Evolutionary conservation across 2,329 filamentous ascomycete species (phyloP).

Genomic region (Colletotrichum sp.): DNA sequence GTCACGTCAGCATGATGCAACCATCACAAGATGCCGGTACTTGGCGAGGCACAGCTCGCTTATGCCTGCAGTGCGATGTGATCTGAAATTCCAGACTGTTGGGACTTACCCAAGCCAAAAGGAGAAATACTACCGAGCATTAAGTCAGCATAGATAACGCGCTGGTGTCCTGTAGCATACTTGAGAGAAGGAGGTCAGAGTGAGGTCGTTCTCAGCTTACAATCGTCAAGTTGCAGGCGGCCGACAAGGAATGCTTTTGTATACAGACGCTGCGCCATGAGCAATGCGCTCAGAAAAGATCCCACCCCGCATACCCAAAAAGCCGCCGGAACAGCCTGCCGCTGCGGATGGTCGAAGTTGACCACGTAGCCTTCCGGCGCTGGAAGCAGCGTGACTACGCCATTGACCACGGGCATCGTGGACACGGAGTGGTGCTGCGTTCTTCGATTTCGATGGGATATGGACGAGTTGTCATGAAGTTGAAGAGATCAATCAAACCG

Average conservation of each 20-base stretch:
- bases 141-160: neutral
- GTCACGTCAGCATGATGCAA: neutral
- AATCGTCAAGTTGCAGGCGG: constrained; percentile 23
- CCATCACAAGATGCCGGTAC: neutral
- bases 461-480: neutral
- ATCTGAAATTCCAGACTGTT: neutral
- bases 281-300: constrained; percentile 30
- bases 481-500: neutral
- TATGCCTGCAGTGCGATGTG: neutral
- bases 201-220: neutral
- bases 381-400: constrained; percentile 26
- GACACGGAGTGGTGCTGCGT: neutral
- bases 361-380: constrained; percentile 37
- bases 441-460: neutral
- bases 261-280: constrained; percentile 33
- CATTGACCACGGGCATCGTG: constrained; percentile 26
- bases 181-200: neutral
- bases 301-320: constrained; percentile 28
- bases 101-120: neutral
- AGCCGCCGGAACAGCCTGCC: constrained; percentile 25
- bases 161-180: neutral
- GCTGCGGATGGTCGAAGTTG: constrained; percentile 35
- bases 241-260: constrained; percentile 17
- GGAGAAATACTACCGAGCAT: neutral
- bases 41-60: neutral